Conservation (phyloP, 805 yeast genomes). For the Kazachstania psychrophila region DNA sequence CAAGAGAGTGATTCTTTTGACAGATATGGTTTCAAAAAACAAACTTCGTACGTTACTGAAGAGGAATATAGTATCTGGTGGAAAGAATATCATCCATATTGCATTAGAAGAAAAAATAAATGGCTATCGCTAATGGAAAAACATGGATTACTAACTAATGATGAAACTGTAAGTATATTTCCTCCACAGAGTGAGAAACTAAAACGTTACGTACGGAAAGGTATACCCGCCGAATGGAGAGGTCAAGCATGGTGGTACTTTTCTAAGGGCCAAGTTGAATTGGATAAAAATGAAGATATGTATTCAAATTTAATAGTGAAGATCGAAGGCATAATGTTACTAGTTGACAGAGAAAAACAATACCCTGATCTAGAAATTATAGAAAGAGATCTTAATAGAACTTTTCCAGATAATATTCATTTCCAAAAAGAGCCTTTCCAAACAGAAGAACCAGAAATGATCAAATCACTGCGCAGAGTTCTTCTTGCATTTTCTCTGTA, state of each 20-base stretch:
- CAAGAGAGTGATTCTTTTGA: constrained; percentile 36
- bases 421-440: constrained; percentile 42
- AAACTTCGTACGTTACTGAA: constrained; percentile 42
- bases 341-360: constrained; percentile 6
- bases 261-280: constrained; percentile 71
- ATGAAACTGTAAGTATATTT: constrained; percentile 51
- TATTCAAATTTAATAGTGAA: constrained; percentile 60
- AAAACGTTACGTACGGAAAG: constrained; percentile 76
- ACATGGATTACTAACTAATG: constrained; percentile 47
- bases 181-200: constrained; percentile 74
- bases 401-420: constrained; percentile 87
- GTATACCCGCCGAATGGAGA: constrained; percentile 95
- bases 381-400: constrained; percentile 86
- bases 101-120: constrained; percentile 57
- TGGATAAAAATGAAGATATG: constrained; percentile 61
- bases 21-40: constrained; percentile 80
- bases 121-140: constrained; percentile 65
- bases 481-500: constrained; percentile 74
- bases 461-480: constrained; percentile 69
- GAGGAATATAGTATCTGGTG: constrained; percentile 71
- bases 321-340: constrained; percentile 35
- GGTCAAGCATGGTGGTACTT: constrained; percentile 96
- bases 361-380: constrained; percentile 72
- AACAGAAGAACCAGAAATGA: constrained; percentile 48
- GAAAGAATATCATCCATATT: constrained; percentile 52